phyloP scores from a whole-genome alignment of 371 early-diverging fungal genomes.

The Smittium culicis region DNA sequence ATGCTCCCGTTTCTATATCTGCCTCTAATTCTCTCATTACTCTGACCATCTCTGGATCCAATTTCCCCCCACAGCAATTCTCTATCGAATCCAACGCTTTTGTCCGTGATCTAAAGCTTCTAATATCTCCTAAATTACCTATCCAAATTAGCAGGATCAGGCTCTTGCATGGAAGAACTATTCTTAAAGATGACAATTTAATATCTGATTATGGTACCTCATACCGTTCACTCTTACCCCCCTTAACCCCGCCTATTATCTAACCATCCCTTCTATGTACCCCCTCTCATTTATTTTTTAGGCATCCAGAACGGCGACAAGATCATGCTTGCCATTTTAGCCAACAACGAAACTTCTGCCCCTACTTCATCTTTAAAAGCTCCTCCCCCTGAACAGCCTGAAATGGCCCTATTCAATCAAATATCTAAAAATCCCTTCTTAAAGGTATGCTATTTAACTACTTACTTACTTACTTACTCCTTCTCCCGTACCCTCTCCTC shows the following conservation, averaged over 20 bases:
- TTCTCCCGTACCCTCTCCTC: no score
- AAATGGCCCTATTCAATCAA: constrained; percentile 4
- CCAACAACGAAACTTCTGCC: not conserved
- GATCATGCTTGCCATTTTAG: constrained; percentile 5
- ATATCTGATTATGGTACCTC: constrained; percentile 39
- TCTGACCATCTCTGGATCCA: not conserved
- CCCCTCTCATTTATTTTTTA: no score
- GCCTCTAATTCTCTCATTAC: not conserved
- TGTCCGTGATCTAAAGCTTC: not conserved
- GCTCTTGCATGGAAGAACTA: constrained; percentile 56
- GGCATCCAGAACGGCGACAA: not conserved
- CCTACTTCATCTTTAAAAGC: not conserved
- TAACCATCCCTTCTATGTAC: no score
- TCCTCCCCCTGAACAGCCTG: not conserved
- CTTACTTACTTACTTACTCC: not conserved
- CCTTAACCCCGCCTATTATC: no score
- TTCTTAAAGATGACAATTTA: constrained; percentile 51
- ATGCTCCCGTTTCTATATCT: no score
- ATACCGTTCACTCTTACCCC: not conserved
- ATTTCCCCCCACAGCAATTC: not conserved
- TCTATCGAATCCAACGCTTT: not conserved
- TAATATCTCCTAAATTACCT: not conserved
- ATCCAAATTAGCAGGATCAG: constrained; percentile 40
- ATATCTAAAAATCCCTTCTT: constrained; percentile 8
- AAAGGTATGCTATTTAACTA: not conserved